A percentile compares a stretch with the other conserved stretches of the same genome.
Conservation (phyloP, 768 basidiomycete species). For the Strobilomyces dryophilus region DNA sequence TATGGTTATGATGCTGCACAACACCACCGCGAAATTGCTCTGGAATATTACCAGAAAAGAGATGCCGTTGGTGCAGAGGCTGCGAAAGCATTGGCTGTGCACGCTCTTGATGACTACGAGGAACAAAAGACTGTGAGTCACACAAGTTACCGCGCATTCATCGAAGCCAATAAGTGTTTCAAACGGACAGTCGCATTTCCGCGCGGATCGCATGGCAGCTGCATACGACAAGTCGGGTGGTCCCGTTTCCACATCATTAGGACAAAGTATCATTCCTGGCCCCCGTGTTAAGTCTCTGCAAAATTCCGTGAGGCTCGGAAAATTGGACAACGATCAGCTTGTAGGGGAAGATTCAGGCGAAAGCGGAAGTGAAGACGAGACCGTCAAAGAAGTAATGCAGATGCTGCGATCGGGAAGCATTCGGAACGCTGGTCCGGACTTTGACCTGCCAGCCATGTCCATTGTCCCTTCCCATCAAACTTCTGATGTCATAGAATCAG, state of each 20-base stretch:
- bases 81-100: slow-evolving; percentile 46
- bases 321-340: slow-evolving; percentile 47
- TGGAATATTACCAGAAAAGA: slow-evolving; percentile 67
- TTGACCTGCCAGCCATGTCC: slow-evolving; percentile 13
- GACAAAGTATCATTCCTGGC: slow-evolving; percentile 39
- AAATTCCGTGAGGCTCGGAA: slow-evolving; percentile 53
- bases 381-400: slow-evolving; percentile 47
- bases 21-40: slow-evolving; percentile 70
- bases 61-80: slow-evolving; percentile 51
- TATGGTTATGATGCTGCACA: slow-evolving; percentile 58
- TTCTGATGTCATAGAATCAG: neutral
- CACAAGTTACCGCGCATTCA: neutral
- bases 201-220: slow-evolving; percentile 49
- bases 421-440: slow-evolving; percentile 51
- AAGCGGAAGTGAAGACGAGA: slow-evolving; percentile 52
- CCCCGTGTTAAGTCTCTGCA: slow-evolving; percentile 46
- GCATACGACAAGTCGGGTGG: slow-evolving; percentile 43
- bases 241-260: slow-evolving; percentile 37
- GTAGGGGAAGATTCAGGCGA: slow-evolving; percentile 48
- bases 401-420: slow-evolving; percentile 48
- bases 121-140: slow-evolving; percentile 42
- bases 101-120: slow-evolving; percentile 41
- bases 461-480: neutral
- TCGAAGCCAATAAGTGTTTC: slow-evolving; percentile 21
- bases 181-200: slow-evolving; percentile 55